A percentile compares a stretch with the other conserved stretches of the same genome.
Evolutionary conservation across 2,329 filamentous ascomycete genomes (phyloP).

Genomic region (Fusarium nodosum): DNA sequence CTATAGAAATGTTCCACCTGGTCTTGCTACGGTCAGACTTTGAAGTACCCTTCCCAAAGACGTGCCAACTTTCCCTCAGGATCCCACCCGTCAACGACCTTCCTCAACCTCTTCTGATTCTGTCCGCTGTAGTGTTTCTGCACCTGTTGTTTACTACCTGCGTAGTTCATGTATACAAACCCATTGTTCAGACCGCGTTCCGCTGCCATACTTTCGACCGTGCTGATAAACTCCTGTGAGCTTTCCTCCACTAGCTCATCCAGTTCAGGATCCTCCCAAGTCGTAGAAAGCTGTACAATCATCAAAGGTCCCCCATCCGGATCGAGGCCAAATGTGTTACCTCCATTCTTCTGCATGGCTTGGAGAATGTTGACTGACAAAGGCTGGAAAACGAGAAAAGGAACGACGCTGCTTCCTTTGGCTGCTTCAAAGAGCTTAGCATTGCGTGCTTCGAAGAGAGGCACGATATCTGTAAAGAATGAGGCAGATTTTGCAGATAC

Average conservation of each 20-base stretch:
- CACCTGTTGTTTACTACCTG: slow-evolving; percentile 57
- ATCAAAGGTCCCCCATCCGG: slow-evolving; percentile 11
- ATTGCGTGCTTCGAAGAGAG: slow-evolving; percentile 43
- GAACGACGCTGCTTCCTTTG: slow-evolving; percentile 4
- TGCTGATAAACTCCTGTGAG: slow-evolving; percentile 26
- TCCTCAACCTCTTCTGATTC: slow-evolving; percentile 54
- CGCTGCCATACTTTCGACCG: slow-evolving; percentile 44
- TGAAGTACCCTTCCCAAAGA: slow-evolving; percentile 58
- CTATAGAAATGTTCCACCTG: too few relatives aligned
- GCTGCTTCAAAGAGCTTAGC: neutral
- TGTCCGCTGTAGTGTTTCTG: slow-evolving; percentile 57
- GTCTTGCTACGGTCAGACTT: neutral
- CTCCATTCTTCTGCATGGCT: slow-evolving; percentile 27
- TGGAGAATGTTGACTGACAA: slow-evolving; percentile 43
- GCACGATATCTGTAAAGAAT: slow-evolving; percentile 47
- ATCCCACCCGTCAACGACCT: slow-evolving; percentile 56
- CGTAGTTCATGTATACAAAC: slow-evolving; percentile 64
- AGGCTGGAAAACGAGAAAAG: slow-evolving; percentile 56
- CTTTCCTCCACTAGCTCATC: slow-evolving; percentile 28
- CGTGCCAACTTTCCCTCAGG: slow-evolving; percentile 54
- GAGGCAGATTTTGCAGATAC: slow-evolving; percentile 7
- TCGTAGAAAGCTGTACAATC: slow-evolving; percentile 18
- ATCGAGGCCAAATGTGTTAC: slow-evolving; percentile 15
- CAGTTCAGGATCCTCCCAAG: slow-evolving; percentile 7
- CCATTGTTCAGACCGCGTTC: slow-evolving; percentile 53